Base-by-base conservation (phyloP, 805 yeast species). In the Wickerhamiella kurtzmanii region DNA sequence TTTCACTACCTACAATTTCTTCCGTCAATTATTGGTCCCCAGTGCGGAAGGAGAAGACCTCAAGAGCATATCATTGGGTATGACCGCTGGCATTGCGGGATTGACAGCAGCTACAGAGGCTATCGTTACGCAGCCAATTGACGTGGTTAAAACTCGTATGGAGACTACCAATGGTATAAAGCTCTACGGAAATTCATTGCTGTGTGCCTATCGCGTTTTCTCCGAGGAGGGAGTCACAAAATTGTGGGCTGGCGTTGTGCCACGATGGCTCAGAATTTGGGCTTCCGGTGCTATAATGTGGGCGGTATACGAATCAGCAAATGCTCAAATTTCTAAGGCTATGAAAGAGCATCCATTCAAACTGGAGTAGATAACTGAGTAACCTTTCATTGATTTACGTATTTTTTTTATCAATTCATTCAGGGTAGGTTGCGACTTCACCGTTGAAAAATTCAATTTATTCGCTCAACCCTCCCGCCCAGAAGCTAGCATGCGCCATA, bases 91-190 rank as follows among this genome's bases (percentile, higher is more conserved):
- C 9, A 68, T 76, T 1, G 76, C 94, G 2, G 78, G 92, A 0
- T 64, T 74, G 2, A 42, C 49, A 2, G 44, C 56, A 2, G 53
- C 46, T 16, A 81, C 86, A 0, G 94, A 84, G 22, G 82, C 85
- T 19, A 76, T 75, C 0, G 67, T 75, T 0, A 88, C 95, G 0
- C 97, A 86, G 64, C 96, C 96, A 0, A 67, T 88, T 22, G 96
- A 88, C 64, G 84, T 85, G 2, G 64, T 88, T 43, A 88, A 88
- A 66, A 76, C 96, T 2, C 74, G 94, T 58, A 76, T 87, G 76
- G 96, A 87, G 64, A 76, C 86, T n/a, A 54, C 62, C 11, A 60
- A 64, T 42, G 70, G 66, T 17, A 50, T 60, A 17, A 50, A 52
- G 44, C 54, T 57, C 18, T 67, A 69, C 51, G 60, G 64, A 2